These are phyloP conservation scores for Calocera viscosa DNA, from an alignment of 768 basidiomycete species.

Conservation along the genomic window DNA sequence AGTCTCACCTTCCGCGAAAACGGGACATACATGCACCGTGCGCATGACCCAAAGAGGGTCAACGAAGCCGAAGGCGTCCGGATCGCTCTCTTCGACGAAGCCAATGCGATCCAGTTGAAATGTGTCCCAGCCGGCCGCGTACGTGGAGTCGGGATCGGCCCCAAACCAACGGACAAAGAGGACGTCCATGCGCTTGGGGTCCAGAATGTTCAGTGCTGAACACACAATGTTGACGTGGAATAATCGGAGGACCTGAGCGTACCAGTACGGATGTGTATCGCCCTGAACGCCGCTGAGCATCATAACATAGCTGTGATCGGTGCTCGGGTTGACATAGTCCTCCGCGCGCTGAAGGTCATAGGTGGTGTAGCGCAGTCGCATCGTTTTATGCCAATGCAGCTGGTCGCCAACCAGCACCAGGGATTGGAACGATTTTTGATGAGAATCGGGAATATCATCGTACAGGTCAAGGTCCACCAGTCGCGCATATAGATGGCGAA, in stretches of 20 bases:
- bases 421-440: neutral
- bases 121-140: constrained; percentile 17
- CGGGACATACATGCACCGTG: neutral
- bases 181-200: constrained; percentile 27
- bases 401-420: constrained; percentile 14
- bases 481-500: neutral
- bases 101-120: constrained; percentile 9
- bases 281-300: constrained; percentile 20
- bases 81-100: constrained; percentile 12
- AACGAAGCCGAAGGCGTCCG: constrained; percentile 9
- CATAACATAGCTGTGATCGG: constrained; percentile 29
- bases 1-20: neutral
- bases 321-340: constrained; percentile 33
- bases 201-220: neutral
- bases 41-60: neutral
- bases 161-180: constrained; percentile 35
- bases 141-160: constrained; percentile 19
- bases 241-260: constrained; percentile 27
- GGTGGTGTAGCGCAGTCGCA: constrained; percentile 33
- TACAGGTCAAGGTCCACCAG: neutral
- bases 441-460: neutral
- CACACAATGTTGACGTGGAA: constrained; percentile 24
- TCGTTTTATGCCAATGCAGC: constrained; percentile 18
- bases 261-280: constrained; percentile 28
- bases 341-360: constrained; percentile 34